A percentile compares a stretch with the other conserved stretches of the same genome.
Conservation (phyloP, 345 rosid species). For the Populus simonii region DNA sequence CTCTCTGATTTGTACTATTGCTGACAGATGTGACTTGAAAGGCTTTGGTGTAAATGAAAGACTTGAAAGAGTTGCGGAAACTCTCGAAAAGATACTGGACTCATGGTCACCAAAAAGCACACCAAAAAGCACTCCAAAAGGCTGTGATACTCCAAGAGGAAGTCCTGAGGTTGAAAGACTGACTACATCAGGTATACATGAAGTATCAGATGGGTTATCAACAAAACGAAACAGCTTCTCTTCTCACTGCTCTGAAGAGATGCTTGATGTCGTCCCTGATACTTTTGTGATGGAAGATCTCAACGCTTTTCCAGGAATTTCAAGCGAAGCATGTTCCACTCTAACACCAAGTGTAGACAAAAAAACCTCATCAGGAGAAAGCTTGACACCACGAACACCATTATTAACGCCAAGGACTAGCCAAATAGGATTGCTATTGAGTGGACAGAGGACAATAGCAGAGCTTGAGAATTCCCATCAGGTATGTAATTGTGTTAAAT, state of each 20-base stretch:
- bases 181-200: slow-evolving; percentile 36
- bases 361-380: slow-evolving; percentile 61
- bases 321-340: slow-evolving; percentile 39
- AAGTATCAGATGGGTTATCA: slow-evolving; percentile 47
- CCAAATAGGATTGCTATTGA: slow-evolving; percentile 77
- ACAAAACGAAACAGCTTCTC: slow-evolving; percentile 33
- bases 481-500: slow-evolving; percentile 39
- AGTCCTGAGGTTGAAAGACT: slow-evolving; percentile 39
- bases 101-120: slow-evolving; percentile 82
- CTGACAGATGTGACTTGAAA: slow-evolving; percentile 96
- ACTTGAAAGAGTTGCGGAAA: slow-evolving; percentile 86
- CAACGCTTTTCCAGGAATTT: slow-evolving; percentile 38
- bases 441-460: slow-evolving; percentile 62
- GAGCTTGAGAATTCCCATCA: slow-evolving; percentile 83
- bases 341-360: slow-evolving; percentile 39
- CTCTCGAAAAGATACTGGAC: slow-evolving; percentile 75
- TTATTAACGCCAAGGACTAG: slow-evolving; percentile 64
- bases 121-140: slow-evolving; percentile 52
- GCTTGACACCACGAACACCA: slow-evolving; percentile 90
- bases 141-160: slow-evolving; percentile 50
- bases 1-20: slow-evolving; percentile 86
- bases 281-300: slow-evolving; percentile 50
- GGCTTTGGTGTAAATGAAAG: slow-evolving; percentile 74
- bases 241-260: slow-evolving; percentile 52
- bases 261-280: slow-evolving; percentile 58